These are phyloP conservation scores for Geranium rotundifolium DNA, from an alignment of 345 rosid species.

Conservation along the genomic window DNA sequence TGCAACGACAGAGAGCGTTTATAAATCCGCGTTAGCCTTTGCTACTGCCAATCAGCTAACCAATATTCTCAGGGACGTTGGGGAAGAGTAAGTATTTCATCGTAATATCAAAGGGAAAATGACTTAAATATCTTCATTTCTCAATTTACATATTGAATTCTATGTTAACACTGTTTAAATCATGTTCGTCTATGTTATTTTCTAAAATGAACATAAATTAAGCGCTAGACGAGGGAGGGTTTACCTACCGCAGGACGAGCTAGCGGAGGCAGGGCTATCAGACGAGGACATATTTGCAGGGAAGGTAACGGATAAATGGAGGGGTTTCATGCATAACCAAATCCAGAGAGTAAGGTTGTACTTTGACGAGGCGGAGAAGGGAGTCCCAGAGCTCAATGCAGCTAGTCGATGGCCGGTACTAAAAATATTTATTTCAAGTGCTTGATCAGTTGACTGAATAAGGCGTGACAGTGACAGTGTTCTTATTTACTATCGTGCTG, in stretches of 20 bases:
- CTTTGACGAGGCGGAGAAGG: conserved; percentile 76
- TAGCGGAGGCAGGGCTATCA: conserved; percentile 57
- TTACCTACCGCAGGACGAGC: conserved; percentile 69
- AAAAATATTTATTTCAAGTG: not conserved
- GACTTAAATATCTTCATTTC: too few relatives aligned
- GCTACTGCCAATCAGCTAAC: not conserved
- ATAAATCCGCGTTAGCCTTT: conserved; percentile 7
- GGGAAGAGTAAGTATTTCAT: not conserved
- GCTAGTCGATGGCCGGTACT: conserved; percentile 83
- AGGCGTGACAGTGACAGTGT: too few relatives aligned
- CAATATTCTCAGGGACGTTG: conserved; percentile 1
- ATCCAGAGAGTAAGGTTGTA: conserved; percentile 75
- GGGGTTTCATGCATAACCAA: conserved; percentile 70
- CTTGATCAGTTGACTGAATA: not conserved
- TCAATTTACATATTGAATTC: too few relatives aligned
- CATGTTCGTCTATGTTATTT: too few relatives aligned
- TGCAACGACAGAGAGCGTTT: conserved; percentile 8
- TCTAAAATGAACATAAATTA: not conserved
- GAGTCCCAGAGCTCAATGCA: conserved; percentile 50
- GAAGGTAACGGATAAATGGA: conserved; percentile 65
- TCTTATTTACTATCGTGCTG: not conserved
- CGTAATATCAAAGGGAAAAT: not conserved
- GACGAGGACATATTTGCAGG: conserved; percentile 66
- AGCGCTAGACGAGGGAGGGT: conserved; percentile 69
- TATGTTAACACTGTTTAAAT: too few relatives aligned